phyloP scores from a whole-genome alignment of 352 stramenopile species.

The Phytophthora boehmeriae region DNA sequence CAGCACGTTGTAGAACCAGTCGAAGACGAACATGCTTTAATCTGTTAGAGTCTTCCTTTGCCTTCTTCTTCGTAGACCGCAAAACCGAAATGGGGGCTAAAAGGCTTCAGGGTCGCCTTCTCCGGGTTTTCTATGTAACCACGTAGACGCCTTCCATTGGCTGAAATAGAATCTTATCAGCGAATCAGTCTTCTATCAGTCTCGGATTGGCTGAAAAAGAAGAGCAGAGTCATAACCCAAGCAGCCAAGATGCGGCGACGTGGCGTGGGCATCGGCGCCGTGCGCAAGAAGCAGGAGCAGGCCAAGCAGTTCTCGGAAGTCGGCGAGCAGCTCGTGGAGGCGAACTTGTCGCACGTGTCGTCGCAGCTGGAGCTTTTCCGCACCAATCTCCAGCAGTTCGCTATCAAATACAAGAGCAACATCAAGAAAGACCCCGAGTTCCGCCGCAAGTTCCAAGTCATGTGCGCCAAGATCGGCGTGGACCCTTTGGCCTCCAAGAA shows the following conservation, averaged over 20 bases:
- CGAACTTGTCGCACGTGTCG: conserved; percentile 80
- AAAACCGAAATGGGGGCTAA: conserved; percentile 26
- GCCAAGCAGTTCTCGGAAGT: conserved; percentile 86
- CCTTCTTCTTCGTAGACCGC: conserved; percentile 29
- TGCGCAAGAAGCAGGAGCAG: conserved; percentile 91
- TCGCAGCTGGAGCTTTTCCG: conserved; percentile 91
- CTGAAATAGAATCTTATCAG: conserved; percentile 37
- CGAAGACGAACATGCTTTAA: conserved; percentile 95
- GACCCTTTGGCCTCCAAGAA: conserved; percentile 98
- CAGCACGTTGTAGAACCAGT: conserved; percentile 96
- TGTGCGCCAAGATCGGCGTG: conserved; percentile 97
- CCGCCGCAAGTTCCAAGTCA: conserved; percentile 93
- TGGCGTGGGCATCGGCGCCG: conserved; percentile 81
- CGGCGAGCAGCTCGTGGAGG: conserved; percentile 82
- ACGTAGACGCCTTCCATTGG: conserved; percentile 70
- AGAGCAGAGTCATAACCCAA: background rate
- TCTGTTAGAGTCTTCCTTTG: background rate
- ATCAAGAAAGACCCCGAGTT: conserved; percentile 96
- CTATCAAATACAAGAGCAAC: conserved; percentile 93
- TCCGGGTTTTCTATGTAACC: conserved; percentile 25
- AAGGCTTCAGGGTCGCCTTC: background rate
- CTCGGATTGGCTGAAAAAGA: conserved; percentile 9
- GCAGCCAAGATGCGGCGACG: conserved; percentile 55
- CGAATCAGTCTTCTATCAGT: background rate
- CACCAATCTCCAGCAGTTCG: conserved; percentile 92